Evolutionary conservation across 768 basidiomycete species (phyloP).

Genomic region (Leccinum ochraceum): DNA sequence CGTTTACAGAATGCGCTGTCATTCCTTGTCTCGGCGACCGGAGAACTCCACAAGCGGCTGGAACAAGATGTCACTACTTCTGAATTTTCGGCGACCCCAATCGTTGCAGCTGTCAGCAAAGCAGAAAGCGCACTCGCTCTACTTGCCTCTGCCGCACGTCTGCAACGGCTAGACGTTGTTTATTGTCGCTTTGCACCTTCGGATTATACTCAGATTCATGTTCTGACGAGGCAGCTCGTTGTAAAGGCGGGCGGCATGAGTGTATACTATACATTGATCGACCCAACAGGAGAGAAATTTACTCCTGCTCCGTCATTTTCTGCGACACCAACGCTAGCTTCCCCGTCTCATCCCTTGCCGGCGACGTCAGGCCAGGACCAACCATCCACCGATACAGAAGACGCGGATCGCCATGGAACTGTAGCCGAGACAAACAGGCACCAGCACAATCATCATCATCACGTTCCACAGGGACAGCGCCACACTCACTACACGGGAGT

Average conservation of each 20-base stretch:
- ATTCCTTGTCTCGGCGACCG: slow-evolving; percentile 48
- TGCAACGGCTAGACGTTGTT: slow-evolving; percentile 60
- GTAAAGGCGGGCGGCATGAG: slow-evolving; percentile 63
- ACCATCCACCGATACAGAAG: background rate
- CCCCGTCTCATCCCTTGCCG: slow-evolving; percentile 35
- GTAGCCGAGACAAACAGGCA: background rate
- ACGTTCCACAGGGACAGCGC: background rate
- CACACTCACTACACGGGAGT: slow-evolving; percentile 5
- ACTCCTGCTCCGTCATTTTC: slow-evolving; percentile 43
- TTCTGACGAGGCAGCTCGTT: slow-evolving; percentile 48
- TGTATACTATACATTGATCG: slow-evolving; percentile 62
- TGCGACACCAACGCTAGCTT: slow-evolving; percentile 36
- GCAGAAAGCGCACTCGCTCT: slow-evolving; percentile 53
- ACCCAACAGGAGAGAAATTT: slow-evolving; percentile 61
- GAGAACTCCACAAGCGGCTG: slow-evolving; percentile 49
- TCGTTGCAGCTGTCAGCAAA: slow-evolving; percentile 34
- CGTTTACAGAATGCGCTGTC: slow-evolving; percentile 48
- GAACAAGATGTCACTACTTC: slow-evolving; percentile 39
- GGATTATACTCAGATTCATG: slow-evolving; percentile 55
- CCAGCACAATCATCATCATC: background rate
- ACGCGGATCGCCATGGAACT: background rate
- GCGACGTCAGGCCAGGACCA: slow-evolving; percentile 29
- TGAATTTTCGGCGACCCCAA: slow-evolving; percentile 34
- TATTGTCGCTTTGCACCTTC: slow-evolving; percentile 59
- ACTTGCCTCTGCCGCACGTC: slow-evolving; percentile 50